A percentile compares a stretch with the other conserved stretches of the same genome.
These are phyloP conservation scores for Podospora appendiculata DNA, from an alignment of 495 filamentous ascomycete species.

Conservation along the genomic window DNA sequence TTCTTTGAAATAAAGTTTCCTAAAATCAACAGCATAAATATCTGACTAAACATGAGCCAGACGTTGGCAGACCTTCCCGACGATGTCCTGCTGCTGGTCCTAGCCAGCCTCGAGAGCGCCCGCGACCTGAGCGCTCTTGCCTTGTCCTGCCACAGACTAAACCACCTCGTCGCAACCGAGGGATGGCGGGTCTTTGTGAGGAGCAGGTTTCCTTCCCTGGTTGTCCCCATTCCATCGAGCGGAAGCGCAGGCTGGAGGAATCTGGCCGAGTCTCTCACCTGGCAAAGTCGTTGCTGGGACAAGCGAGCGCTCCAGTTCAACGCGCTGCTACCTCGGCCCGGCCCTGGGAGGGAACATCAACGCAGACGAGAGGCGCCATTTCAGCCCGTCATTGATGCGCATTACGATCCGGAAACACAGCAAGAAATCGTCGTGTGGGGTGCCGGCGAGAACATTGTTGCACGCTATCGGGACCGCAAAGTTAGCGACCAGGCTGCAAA, in stretches of 20 bases:
- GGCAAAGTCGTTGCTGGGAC: conserved; percentile 39
- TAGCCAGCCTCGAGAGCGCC: conserved; percentile 30
- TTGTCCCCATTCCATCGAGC: conserved; percentile 6
- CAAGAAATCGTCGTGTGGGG: conserved; percentile 38
- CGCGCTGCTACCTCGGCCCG: conserved; percentile 4
- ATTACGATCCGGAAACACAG: conserved; percentile 18
- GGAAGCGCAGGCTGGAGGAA: conserved; percentile 22
- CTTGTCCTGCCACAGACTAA: conserved; percentile 20
- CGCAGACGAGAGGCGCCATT: conserved; percentile 13
- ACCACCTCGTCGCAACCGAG: conserved; percentile 18
- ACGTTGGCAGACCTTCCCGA: conserved; percentile 21
- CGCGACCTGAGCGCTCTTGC: conserved; percentile 26
- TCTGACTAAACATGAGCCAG: background rate
- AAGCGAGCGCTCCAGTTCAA: conserved; percentile 26
- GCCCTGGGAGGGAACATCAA: conserved; percentile 3
- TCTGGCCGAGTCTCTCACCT: conserved; percentile 30
- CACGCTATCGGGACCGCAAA: conserved; percentile 19
- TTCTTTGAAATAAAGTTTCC: background rate
- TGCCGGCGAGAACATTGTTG: conserved; percentile 36
- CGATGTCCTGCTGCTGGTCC: conserved; percentile 32
- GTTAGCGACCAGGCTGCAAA: conserved; percentile 4
- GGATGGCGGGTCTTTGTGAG: conserved; percentile 39
- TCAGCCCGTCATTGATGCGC: conserved; percentile 33
- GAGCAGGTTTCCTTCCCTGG: conserved; percentile 27
- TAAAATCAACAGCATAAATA: background rate